Conservation (phyloP, 2,329 filamentous ascomycete genomes). For the Aureobasidium sp. region DNA sequence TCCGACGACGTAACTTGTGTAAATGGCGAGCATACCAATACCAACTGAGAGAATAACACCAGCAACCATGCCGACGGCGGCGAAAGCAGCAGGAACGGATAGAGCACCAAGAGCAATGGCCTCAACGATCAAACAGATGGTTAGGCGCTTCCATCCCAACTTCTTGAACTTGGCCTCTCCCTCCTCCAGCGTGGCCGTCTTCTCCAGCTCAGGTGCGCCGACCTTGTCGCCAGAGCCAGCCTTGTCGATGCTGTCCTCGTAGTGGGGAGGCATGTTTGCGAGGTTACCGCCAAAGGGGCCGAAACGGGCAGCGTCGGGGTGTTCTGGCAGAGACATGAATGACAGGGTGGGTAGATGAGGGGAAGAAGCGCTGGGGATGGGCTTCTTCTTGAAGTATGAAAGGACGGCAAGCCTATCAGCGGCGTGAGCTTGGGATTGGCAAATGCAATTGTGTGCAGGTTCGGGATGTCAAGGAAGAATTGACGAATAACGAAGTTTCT, state of each 20-base stretch:
- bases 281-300: conserved; percentile 7
- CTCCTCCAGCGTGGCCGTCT: conserved; percentile 24
- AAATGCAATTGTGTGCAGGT: conserved; percentile 6
- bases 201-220: conserved; percentile 21
- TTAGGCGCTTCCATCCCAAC: conserved; percentile 39
- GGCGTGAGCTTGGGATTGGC: conserved; percentile 1
- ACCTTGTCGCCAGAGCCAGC: conserved; percentile 21
- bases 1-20: conserved; percentile 53
- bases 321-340: conserved; percentile 5
- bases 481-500: conserved; percentile 1
- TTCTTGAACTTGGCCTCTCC: conserved; percentile 31
- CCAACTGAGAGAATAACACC: conserved; percentile 47
- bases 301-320: background rate
- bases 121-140: conserved; percentile 45
- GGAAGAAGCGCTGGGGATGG: background rate
- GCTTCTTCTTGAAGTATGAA: background rate
- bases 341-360: conserved; percentile 1
- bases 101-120: conserved; percentile 51
- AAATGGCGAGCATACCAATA: conserved; percentile 50
- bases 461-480: background rate
- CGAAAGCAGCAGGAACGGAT: conserved; percentile 47
- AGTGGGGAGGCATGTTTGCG: conserved; percentile 7
- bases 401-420: background rate
- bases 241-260: conserved; percentile 6
- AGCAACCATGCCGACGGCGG: conserved; percentile 45